Evolutionary conservation across 257 asterid species (phyloP).

Genomic region (Knoxia roxburghii): DNA sequence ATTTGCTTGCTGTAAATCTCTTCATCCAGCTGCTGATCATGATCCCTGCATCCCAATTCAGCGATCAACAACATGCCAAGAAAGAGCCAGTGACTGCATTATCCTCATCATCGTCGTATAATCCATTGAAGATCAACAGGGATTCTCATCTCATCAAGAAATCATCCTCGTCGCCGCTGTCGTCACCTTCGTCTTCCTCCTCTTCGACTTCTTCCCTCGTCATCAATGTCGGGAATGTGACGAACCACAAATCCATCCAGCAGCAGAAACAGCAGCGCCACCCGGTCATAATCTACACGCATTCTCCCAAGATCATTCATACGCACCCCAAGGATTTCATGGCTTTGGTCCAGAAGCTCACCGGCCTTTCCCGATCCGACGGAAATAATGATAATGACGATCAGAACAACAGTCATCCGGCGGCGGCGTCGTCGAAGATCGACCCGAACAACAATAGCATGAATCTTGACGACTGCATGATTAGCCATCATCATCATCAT

Average conservation of each 20-base stretch:
- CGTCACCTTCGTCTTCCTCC: constrained; percentile 12
- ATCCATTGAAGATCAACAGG: constrained; percentile 22
- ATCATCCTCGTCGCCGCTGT: constrained; percentile 11
- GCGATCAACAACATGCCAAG: constrained; percentile 15
- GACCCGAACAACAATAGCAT: no score
- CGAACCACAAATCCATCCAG: constrained; percentile 4
- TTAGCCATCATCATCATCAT: no score
- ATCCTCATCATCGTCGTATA: background rate
- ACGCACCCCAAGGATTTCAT: constrained; percentile 37
- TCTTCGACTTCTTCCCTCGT: constrained; percentile 9
- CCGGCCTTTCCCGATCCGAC: constrained; percentile 30
- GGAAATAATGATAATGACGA: background rate
- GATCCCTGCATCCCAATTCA: constrained; percentile 16
- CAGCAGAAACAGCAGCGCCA: constrained; percentile 27
- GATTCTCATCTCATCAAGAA: constrained; percentile 31
- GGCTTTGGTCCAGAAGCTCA: constrained; percentile 43
- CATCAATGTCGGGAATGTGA: background rate
- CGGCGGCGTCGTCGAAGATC: background rate
- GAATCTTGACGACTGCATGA: background rate
- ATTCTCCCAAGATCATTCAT: constrained; percentile 34
- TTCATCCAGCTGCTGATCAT: background rate
- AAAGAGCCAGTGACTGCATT: constrained; percentile 14
- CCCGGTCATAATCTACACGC: constrained; percentile 42
- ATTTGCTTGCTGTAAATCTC: no score
- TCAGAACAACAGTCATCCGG: background rate